Conservation (phyloP, 2,329 filamentous ascomycete species). For the Fusarium verticillioides region DNA sequence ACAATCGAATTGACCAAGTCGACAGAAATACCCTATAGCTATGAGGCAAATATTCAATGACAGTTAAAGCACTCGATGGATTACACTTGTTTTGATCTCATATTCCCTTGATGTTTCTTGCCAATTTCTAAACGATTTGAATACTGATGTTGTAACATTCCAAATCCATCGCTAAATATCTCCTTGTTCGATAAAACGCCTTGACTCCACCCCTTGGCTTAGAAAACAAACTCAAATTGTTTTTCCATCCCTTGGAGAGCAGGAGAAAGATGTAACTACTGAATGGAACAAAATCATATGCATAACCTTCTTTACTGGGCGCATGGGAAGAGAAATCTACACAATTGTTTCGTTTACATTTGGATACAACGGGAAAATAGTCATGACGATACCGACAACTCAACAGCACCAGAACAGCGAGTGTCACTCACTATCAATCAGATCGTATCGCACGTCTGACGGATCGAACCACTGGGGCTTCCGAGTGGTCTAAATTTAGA, state of each 20-base stretch:
- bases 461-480: slow-evolving; percentile 14
- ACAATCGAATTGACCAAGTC: not conserved
- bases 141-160: not conserved
- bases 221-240: not conserved
- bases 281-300: not conserved
- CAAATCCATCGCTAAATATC: not conserved
- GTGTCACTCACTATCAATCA: slow-evolving; percentile 1
- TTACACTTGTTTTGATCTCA: not conserved
- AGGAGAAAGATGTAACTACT: not conserved
- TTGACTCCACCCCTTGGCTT: not conserved
- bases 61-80: not conserved
- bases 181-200: not conserved
- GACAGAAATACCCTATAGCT: not conserved
- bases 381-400: not conserved
- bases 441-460: slow-evolving; percentile 1
- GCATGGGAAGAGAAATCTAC: not conserved
- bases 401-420: not conserved
- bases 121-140: not conserved
- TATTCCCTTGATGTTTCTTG: slow-evolving; percentile 4
- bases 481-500: slow-evolving; percentile 34
- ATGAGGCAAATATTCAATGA: not conserved
- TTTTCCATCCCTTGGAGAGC: not conserved
- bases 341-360: not conserved
- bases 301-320: not conserved
- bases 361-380: not conserved